A percentile compares a stretch with the other conserved stretches of the same genome.
phyloP scores from a whole-genome alignment of 345 rosid genomes.

The Clausena lansium region DNA sequence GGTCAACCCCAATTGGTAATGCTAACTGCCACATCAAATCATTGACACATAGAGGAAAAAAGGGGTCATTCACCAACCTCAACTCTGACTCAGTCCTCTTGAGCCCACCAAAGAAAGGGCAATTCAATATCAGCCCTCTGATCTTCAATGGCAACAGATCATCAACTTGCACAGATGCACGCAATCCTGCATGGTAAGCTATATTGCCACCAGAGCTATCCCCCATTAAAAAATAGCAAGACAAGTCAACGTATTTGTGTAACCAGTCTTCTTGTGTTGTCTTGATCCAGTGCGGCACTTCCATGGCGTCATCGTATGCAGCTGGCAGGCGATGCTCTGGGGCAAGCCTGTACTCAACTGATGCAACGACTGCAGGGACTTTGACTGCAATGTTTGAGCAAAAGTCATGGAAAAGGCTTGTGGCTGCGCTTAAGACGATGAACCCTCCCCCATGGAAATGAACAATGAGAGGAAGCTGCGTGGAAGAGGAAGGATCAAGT shows the following conservation, averaged over 20 bases:
- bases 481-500: neutral
- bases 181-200: conserved; percentile 48
- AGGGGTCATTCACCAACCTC: conserved; percentile 22
- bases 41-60: conserved; percentile 25
- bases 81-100: conserved; percentile 49
- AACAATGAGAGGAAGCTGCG: conserved; percentile 53
- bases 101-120: conserved; percentile 59
- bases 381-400: conserved; percentile 32
- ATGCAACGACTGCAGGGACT: conserved; percentile 36
- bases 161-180: conserved; percentile 15
- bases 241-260: conserved; percentile 29
- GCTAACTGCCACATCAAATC: conserved; percentile 61
- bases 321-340: conserved; percentile 70
- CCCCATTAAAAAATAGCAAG: conserved; percentile 46
- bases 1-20: conserved; percentile 46
- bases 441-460: conserved; percentile 71
- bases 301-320: conserved; percentile 59
- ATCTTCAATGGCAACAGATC: conserved; percentile 46
- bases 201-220: conserved; percentile 62
- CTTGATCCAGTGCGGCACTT: conserved; percentile 41
- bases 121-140: conserved; percentile 60
- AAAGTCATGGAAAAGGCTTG: conserved; percentile 19
- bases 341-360: conserved; percentile 54
- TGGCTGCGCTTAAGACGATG: conserved; percentile 33
- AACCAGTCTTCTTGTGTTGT: conserved; percentile 38